These are phyloP conservation scores for Boletus reticulatus DNA, from an alignment of 768 basidiomycete species.

Conservation along the genomic window DNA sequence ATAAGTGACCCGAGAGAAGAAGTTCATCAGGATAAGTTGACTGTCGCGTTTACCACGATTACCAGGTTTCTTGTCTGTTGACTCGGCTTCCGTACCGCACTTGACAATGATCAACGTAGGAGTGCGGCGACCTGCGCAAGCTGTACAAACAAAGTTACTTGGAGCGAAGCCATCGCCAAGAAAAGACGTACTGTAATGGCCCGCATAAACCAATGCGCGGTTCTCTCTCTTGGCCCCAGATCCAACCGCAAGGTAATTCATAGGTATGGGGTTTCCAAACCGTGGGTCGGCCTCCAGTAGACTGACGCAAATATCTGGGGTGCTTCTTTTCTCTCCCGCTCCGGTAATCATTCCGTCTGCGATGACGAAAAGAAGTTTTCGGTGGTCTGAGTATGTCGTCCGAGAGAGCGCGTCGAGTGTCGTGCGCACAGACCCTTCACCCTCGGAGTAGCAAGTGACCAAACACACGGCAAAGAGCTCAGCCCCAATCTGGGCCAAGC, in stretches of 20 bases:
- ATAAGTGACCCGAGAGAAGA: slow-evolving; percentile 98
- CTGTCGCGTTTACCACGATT: slow-evolving; percentile 99
- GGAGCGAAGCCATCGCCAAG: background rate
- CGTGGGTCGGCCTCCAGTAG: slow-evolving; percentile 90
- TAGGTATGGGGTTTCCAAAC: slow-evolving; percentile 93
- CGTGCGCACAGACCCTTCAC: slow-evolving; percentile 85
- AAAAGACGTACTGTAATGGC: slow-evolving; percentile 87
- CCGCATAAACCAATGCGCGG: slow-evolving; percentile 97
- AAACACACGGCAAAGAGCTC: slow-evolving; percentile 95
- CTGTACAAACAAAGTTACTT: slow-evolving; percentile 34
- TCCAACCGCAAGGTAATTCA: slow-evolving; percentile 91
- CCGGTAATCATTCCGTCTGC: slow-evolving; percentile 99
- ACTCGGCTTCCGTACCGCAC: slow-evolving; percentile 89
- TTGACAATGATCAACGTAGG: slow-evolving; percentile 95
- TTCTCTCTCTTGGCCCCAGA: slow-evolving; percentile 88
- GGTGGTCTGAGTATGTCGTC: slow-evolving; percentile 87
- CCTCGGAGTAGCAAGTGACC: slow-evolving; percentile 98
- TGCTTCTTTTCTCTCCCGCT: slow-evolving; percentile 91
- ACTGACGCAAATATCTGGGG: slow-evolving; percentile 94
- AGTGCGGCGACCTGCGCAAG: slow-evolving; percentile 84
- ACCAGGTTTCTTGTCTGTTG: slow-evolving; percentile 88
- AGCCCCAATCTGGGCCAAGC: slow-evolving; percentile 85
- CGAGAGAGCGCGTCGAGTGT: slow-evolving; percentile 92
- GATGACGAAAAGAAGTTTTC: slow-evolving; percentile 91
- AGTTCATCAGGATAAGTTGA: slow-evolving; percentile 99